These are phyloP conservation scores for Saccharomycopsis fibuligera DNA, from an alignment of 805 yeast species.

Conservation along the genomic window DNA sequence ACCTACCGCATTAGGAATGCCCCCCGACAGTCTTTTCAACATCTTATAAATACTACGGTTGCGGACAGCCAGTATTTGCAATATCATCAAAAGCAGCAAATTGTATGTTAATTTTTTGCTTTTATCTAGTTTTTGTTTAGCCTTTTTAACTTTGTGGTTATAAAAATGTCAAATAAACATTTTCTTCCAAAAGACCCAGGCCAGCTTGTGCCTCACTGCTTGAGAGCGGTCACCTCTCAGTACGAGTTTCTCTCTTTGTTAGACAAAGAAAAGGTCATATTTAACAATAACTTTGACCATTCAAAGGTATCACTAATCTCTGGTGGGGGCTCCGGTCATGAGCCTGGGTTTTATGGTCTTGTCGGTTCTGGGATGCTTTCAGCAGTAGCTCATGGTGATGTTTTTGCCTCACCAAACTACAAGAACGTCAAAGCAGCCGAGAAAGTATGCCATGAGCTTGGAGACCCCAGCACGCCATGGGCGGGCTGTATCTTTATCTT, in stretches of 20 bases:
- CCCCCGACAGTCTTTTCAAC: no score
- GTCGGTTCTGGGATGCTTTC: slow-evolving; percentile 35
- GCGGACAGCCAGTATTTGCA: no score
- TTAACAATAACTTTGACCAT: slow-evolving; percentile 25
- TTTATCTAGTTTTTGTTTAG: background rate
- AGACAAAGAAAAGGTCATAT: slow-evolving; percentile 35
- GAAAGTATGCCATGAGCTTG: slow-evolving; percentile 10
- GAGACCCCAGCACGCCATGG: slow-evolving; percentile 8
- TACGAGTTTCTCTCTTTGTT: slow-evolving; percentile 33
- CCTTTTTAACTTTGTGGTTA: no score
- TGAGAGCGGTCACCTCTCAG: slow-evolving; percentile 35
- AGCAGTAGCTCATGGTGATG: slow-evolving; percentile 37
- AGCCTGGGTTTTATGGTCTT: slow-evolving; percentile 37
- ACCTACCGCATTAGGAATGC: no score
- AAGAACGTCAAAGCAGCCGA: slow-evolving; percentile 30
- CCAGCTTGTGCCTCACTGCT: slow-evolving; percentile 33
- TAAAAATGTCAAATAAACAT: slow-evolving; percentile 35
- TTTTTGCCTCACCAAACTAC: slow-evolving; percentile 37
- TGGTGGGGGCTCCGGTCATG: slow-evolving; percentile 41
- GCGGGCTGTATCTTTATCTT: slow-evolving; percentile 44
- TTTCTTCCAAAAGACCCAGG: slow-evolving; percentile 33
- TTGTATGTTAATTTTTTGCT: no score
- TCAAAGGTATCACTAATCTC: slow-evolving; percentile 30
- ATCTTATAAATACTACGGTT: no score
- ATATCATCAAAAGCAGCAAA: no score